Evolutionary conservation across 768 basidiomycete genomes (phyloP), one percentile per base, ranked within the genome.

Genomic region (Collybia nuda): DNA sequence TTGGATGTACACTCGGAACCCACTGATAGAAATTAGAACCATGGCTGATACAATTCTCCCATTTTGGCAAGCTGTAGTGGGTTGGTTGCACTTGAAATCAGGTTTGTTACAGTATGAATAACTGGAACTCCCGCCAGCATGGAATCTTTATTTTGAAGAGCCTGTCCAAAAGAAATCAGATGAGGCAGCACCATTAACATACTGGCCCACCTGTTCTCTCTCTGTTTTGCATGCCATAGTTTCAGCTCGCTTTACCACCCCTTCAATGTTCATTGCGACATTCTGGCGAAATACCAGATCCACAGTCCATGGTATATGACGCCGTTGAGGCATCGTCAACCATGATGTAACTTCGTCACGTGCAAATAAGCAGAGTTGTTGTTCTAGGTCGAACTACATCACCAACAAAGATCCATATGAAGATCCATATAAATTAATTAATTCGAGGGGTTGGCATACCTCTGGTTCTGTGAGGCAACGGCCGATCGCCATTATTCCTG

Each of bases 391-490:
- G 65, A 87, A 95, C 90, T 96, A 44, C 3, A 47, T 32, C 14
- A n/a, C n/a, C n/a, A n/a, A n/a, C n/a, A 42, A 48, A 56, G 36
- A 58, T 39, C 22, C 44, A 47, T 4, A 21, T 36, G 36, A 7
- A 36, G 39, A 50, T 54, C 18, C 48, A 22, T 9, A 21, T 29
- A 18, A 40, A 44, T 41, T 24, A 23, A 35, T 1, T 36, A 29
- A 46, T 19, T 18, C 42, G 7, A 38, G 39, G 49, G 47, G 19
- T 35, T 14, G 37, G 61, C 77, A 52, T 55, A 92, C 93, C 77
- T 98, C 94, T 15, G 94, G 93, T 62, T 93, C 88, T 3, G 92
- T 93, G 40, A 99, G 75, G 53, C 87, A 88, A 43, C 93, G 81
- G 5, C 86, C 94, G 46, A 99, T 93, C 2, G 94, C 89, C 78